These are phyloP conservation scores for Colletotrichum tabaci DNA, from an alignment of 2,329 filamentous ascomycete genomes.

Conservation along the genomic window DNA sequence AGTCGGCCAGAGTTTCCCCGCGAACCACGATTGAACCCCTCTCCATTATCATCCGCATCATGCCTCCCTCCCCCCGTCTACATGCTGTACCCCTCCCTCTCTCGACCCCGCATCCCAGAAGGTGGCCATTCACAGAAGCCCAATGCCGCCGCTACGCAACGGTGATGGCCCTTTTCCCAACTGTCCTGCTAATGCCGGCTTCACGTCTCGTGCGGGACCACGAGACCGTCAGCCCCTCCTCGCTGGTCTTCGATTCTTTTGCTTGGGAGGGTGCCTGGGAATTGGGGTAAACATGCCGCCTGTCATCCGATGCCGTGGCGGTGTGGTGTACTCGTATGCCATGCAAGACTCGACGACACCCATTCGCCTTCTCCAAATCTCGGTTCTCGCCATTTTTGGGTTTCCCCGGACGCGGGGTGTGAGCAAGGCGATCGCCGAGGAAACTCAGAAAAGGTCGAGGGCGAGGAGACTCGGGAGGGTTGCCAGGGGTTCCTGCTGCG, in stretches of 20 bases:
- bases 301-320: background rate
- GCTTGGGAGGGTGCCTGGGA: too few species aligned
- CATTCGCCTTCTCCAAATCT: constrained; percentile 13
- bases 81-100: background rate
- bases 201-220: background rate
- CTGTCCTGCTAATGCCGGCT: background rate
- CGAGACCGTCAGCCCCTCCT: background rate
- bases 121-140: constrained; percentile 19
- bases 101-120: constrained; percentile 9
- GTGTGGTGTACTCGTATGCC: background rate
- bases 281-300: background rate
- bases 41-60: constrained; percentile 1
- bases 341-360: background rate
- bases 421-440: background rate
- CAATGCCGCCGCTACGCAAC: constrained; percentile 36
- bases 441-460: background rate
- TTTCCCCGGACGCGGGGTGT: constrained; percentile 10
- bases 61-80: background rate
- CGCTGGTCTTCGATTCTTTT: background rate
- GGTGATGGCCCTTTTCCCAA: background rate
- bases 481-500: background rate
- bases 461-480: background rate
- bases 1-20: constrained; percentile 39
- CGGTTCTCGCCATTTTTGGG: background rate
- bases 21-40: constrained; percentile 34